These are phyloP conservation scores for Boletus sp. DNA, from an alignment of 768 basidiomycete genomes.

Conservation along the genomic window DNA sequence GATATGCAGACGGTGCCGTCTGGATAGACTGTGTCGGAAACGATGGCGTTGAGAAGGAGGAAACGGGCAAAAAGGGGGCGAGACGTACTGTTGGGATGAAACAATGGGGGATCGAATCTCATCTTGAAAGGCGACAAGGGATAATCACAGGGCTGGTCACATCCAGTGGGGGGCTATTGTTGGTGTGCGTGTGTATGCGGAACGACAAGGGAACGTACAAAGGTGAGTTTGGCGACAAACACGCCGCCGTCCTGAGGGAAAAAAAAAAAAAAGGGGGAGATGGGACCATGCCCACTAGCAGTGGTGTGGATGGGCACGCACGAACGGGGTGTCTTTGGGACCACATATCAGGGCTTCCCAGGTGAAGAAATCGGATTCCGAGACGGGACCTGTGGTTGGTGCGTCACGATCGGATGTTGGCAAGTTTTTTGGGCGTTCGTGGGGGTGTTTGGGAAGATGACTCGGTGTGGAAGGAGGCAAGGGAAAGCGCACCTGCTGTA, in stretches of 20 bases:
- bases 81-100: slow-evolving; percentile 92
- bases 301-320: slow-evolving; percentile 31
- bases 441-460: too few relatives aligned
- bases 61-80: too few relatives aligned
- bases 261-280: too few relatives aligned
- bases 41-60: not conserved
- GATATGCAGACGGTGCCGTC: slow-evolving; percentile 98
- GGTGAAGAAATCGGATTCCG: slow-evolving; percentile 91
- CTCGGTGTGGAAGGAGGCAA: too few relatives aligned
- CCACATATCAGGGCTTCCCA: slow-evolving; percentile 96
- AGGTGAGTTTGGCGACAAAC: slow-evolving; percentile 87
- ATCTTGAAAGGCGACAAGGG: slow-evolving; percentile 99
- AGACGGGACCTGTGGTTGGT: slow-evolving; percentile 63
- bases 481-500: slow-evolving; percentile 65
- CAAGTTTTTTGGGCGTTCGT: not conserved
- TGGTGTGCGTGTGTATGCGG: too few relatives aligned
- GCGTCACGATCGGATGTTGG: too few relatives aligned
- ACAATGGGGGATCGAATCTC: slow-evolving; percentile 95
- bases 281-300: too few relatives aligned
- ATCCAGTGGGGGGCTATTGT: too few relatives aligned
- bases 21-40: slow-evolving; percentile 67
- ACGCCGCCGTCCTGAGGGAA: slow-evolving; percentile 81
- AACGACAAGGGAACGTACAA: slow-evolving; percentile 53
- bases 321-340: slow-evolving; percentile 92
- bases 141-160: slow-evolving; percentile 57